Conservation (phyloP, 352 stramenopile species). For the Elongisporangium anandrum region DNA sequence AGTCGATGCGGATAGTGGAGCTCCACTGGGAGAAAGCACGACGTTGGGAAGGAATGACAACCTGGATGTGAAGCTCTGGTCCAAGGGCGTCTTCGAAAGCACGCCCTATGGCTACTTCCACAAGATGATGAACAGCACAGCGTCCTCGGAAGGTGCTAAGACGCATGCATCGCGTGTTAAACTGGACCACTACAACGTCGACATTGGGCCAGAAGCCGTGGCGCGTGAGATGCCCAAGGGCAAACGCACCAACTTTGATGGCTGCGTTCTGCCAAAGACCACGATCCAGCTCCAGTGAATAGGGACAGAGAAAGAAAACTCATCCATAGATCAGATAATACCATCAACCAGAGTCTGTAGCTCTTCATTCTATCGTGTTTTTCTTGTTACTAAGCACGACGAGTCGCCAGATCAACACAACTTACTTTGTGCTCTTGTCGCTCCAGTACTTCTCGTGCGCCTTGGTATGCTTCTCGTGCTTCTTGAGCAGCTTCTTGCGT, state of each 20-base stretch:
- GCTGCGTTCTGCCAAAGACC: slow-evolving; percentile 31
- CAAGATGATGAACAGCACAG: slow-evolving; percentile 68
- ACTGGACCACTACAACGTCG: slow-evolving; percentile 73
- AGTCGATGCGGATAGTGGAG: slow-evolving; percentile 4
- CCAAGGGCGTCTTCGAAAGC: slow-evolving; percentile 68
- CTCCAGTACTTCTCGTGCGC: slow-evolving; percentile 66
- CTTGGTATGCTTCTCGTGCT: slow-evolving; percentile 64
- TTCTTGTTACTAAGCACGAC: neutral
- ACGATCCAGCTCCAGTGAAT: slow-evolving; percentile 45
- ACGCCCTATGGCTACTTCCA: slow-evolving; percentile 83
- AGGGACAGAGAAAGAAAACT: neutral
- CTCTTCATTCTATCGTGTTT: slow-evolving; percentile 1
- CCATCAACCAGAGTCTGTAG: no score
- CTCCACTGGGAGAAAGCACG: slow-evolving; percentile 5
- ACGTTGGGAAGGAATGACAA: slow-evolving; percentile 49
- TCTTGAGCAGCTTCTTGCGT: slow-evolving; percentile 76
- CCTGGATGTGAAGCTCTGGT: slow-evolving; percentile 71
- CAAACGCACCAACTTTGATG: slow-evolving; percentile 67
- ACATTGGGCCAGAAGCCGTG: slow-evolving; percentile 35
- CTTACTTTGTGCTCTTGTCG: slow-evolving; percentile 5
- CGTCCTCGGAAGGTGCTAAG: slow-evolving; percentile 36
- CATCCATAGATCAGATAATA: no score
- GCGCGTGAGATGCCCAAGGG: slow-evolving; percentile 47
- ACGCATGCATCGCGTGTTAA: slow-evolving; percentile 59
- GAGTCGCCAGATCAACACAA: neutral